Conservation (phyloP, 2,329 filamentous ascomycete species). For the Periconia sp. region DNA sequence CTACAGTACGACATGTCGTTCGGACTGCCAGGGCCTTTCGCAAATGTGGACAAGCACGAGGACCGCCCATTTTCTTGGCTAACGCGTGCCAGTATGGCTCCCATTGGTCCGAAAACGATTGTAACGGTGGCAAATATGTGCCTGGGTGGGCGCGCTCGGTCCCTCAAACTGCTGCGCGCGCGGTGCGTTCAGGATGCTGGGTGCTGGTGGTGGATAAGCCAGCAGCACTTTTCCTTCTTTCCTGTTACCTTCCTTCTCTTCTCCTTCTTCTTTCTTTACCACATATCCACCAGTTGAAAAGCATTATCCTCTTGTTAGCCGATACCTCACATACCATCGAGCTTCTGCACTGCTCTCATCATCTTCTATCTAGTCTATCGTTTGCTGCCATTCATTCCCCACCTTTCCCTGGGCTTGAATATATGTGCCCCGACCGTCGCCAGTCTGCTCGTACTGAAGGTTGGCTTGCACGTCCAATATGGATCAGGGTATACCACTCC, state of each 20-base stretch:
- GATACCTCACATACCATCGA: not conserved
- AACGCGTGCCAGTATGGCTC: not conserved
- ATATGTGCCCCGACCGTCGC: slow-evolving; percentile 16
- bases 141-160: not conserved
- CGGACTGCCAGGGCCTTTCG: not conserved
- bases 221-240: not conserved
- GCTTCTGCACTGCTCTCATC: not conserved
- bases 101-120: not conserved
- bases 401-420: slow-evolving; percentile 4
- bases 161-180: not conserved
- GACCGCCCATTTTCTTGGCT: not conserved
- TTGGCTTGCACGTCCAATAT: slow-evolving; percentile 18
- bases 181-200: not conserved
- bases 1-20: not conserved
- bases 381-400: not conserved
- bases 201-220: not conserved
- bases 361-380: not conserved
- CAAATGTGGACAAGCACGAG: not conserved
- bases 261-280: not conserved
- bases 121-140: not conserved
- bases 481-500: slow-evolving; percentile 18
- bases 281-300: too few species aligned
- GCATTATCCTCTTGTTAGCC: too few species aligned
- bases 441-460: slow-evolving; percentile 11
- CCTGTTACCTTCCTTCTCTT: not conserved